Percentiles rank a stretch among this genome's conserved stretches.
phyloP scores from a whole-genome alignment of 148 eudicot genomes.

The Rhododendron ovatum region DNA sequence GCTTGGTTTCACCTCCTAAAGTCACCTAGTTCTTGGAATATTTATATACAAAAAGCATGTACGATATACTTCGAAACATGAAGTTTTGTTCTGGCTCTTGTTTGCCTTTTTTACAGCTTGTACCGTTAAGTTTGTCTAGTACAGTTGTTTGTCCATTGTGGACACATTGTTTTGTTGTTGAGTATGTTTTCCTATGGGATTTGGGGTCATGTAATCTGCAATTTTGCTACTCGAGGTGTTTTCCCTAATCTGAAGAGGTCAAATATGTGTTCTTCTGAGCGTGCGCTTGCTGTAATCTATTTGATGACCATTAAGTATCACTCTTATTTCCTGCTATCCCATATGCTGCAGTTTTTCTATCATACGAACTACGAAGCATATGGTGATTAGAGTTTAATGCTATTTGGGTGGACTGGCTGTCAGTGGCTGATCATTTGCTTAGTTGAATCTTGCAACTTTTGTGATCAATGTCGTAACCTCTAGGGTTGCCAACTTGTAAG shows the following conservation, averaged over 20 bases:
- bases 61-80: neutral
- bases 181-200: neutral
- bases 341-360: neutral
- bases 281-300: neutral
- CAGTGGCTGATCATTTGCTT: neutral
- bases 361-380: neutral
- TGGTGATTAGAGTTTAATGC: neutral
- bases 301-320: neutral
- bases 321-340: neutral
- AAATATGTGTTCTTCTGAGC: neutral
- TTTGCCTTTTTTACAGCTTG: neutral
- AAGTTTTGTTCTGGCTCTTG: neutral
- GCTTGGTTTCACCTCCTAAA: slow-evolving; percentile 4
- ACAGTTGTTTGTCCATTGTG: neutral
- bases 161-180: neutral
- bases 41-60: neutral
- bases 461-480: neutral
- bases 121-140: neutral
- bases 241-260: neutral
- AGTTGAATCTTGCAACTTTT: neutral
- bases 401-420: neutral
- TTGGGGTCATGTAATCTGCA: neutral
- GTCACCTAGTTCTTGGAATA: neutral
- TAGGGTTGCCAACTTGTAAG: neutral
- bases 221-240: neutral